These are phyloP conservation scores for Yamadazyma endophytica DNA, from an alignment of 805 yeast genomes.

Conservation along the genomic window DNA sequence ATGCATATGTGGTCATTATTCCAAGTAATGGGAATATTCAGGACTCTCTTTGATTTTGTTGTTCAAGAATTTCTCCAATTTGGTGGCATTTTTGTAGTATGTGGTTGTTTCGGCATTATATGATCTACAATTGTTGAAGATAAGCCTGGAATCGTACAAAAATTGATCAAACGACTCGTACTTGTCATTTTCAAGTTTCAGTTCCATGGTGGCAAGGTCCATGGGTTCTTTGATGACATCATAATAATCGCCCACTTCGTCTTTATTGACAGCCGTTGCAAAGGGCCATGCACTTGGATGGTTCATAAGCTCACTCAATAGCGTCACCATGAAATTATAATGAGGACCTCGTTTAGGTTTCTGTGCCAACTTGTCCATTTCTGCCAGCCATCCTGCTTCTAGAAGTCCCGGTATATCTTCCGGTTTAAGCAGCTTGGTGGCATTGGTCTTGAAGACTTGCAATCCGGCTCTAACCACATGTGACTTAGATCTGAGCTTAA, in stretches of 20 bases:
- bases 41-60: conserved; percentile 83
- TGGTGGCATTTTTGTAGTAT: conserved; percentile 90
- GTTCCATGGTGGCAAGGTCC: conserved; percentile 96
- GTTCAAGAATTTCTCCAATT: conserved; percentile 85
- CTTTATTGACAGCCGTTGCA: conserved; percentile 84
- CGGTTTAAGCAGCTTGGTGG: conserved; percentile 61
- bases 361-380: conserved; percentile 95
- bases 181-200: conserved; percentile 84
- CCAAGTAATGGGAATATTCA: conserved; percentile 81
- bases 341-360: conserved; percentile 94
- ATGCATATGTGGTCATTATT: no score
- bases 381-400: conserved; percentile 98
- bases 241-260: conserved; percentile 94
- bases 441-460: conserved; percentile 53
- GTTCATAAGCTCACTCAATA: conserved; percentile 82
- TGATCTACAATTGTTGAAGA: conserved; percentile 86
- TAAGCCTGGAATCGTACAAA: conserved; percentile 78
- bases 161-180: conserved; percentile 90
- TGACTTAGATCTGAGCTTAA: conserved; percentile 71
- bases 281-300: conserved; percentile 99
- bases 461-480: conserved; percentile 82
- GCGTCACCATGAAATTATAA: conserved; percentile 86
- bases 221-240: conserved; percentile 96
- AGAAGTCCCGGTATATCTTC: conserved; percentile 78
- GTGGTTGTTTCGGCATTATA: conserved; percentile 95